Base-by-base conservation (phyloP, 2,329 filamentous ascomycete species). In the Aphanocladium album region DNA sequence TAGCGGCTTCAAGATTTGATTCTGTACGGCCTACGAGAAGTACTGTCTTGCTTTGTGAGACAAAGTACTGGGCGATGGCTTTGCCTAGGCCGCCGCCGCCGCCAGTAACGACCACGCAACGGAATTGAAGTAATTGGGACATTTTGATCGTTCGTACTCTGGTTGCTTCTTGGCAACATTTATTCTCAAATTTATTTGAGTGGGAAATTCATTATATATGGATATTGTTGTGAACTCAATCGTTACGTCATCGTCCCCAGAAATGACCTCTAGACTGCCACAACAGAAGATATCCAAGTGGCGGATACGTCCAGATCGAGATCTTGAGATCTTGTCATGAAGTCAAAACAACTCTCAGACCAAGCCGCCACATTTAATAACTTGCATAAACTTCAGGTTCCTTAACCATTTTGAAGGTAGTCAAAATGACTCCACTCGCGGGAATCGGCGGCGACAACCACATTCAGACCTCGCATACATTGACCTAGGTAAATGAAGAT, bases 11-110 rank as follows among this genome's bases (percentile, higher is more conserved):
- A 1, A 86, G 75, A 2, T 79, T 85, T 1, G 78, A 77, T 64
- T 85, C 80, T 3, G 82, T 86, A 11, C 82, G 78, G 2, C 82
- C 80, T 30, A 73, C 78, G 57, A 84, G 78, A 60, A 85, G 74
- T 52, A 83, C 77, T 55, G 78, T 79, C 62, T 82, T 82, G 55
- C 75, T 75, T 57, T 73, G 69, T 0, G 73, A 74, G 57, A 80
- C 72, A 55, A 83, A 72, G 61, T 79, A 77, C 51, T 79, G 67
- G 0, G 79, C 74, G 19, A 84, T 70, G 1, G 76, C 79, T 60
- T 75, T 75, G 56, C 81, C 80, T 23, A 84, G 81, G 37, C 81
- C 82, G 19, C 80, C 80, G 0, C 72, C 80, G 19, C 80, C 82
- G 5, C 81, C 79, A 0, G 79, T 82, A 55, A 81, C 68, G 53